Percentiles rank a stretch among this genome's conserved stretches.
Evolutionary conservation across 352 stramenopile genomes (phyloP).

Genomic region (Phytopythium chamaehyphon): DNA sequence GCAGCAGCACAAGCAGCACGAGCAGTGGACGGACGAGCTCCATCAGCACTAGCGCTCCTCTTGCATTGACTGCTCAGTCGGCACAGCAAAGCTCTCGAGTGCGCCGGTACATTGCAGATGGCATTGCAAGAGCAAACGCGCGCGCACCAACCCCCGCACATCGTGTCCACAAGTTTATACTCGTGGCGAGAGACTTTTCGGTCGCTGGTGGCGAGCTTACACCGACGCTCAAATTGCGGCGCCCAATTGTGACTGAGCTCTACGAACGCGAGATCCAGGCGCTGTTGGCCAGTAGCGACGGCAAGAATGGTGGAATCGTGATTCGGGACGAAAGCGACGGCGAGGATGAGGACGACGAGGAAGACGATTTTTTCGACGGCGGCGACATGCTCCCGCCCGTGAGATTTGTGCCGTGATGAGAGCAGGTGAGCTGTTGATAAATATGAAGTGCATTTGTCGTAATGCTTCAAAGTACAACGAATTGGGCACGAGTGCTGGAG

Average conservation of each 20-base stretch:
- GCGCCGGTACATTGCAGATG: slow-evolving; percentile 68
- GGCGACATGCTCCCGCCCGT: background rate
- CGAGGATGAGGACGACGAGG: slow-evolving; percentile 4
- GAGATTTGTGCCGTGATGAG: background rate
- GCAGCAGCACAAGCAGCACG: slow-evolving; percentile 4
- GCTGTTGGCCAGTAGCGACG: slow-evolving; percentile 56
- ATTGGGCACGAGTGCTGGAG: no score
- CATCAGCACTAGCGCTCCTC: slow-evolving; percentile 35
- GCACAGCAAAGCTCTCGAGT: slow-evolving; percentile 65
- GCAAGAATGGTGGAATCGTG: slow-evolving; percentile 5
- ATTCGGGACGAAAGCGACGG: slow-evolving; percentile 4
- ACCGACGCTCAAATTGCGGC: slow-evolving; percentile 94
- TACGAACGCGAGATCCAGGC: slow-evolving; percentile 83
- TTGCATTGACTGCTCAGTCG: slow-evolving; percentile 75
- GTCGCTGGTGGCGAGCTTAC: slow-evolving; percentile 89
- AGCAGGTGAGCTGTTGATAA: background rate
- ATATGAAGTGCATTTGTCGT: no score
- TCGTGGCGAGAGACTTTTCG: slow-evolving; percentile 81
- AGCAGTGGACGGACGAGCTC: slow-evolving; percentile 3
- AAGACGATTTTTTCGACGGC: slow-evolving; percentile 2
- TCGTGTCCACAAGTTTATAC: slow-evolving; percentile 73
- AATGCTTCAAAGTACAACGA: no score
- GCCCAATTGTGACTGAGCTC: slow-evolving; percentile 82
- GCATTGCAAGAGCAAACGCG: slow-evolving; percentile 58
- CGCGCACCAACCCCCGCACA: slow-evolving; percentile 50